Percentiles rank a stretch among this genome's conserved stretches.
These are phyloP conservation scores for Botrytis sinoallii DNA, from an alignment of 2,329 filamentous ascomycete genomes.

Conservation along the genomic window DNA sequence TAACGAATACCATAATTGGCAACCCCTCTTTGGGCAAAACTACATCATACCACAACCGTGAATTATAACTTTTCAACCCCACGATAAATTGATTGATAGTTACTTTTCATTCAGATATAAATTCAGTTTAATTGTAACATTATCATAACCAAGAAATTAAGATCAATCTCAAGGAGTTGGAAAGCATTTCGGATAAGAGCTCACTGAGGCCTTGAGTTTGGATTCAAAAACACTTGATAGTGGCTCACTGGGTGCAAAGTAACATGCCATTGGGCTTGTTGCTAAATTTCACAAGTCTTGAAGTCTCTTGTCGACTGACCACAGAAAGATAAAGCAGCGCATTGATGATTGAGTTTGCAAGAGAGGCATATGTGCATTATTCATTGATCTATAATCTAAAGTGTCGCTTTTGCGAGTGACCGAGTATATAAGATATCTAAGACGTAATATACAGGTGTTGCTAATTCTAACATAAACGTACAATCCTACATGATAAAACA, in stretches of 20 bases:
- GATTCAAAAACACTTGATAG: not conserved
- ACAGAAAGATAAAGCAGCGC: not conserved
- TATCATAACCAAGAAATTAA: not conserved
- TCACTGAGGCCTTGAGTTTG: not conserved
- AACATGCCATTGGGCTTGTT: not conserved
- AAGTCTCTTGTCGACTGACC: not conserved
- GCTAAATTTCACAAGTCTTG: not conserved
- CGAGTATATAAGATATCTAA: slow-evolving; percentile 11
- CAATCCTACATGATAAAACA: slow-evolving; percentile 1
- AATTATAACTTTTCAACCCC: too few species aligned
- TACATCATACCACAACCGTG: not conserved
- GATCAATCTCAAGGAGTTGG: not conserved
- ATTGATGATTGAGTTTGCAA: not conserved
- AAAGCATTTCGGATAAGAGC: not conserved
- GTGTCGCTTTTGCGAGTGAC: slow-evolving; percentile 8
- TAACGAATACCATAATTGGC: not conserved
- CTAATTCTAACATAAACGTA: slow-evolving; percentile 17
- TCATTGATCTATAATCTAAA: slow-evolving; percentile 5
- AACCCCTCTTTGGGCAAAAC: not conserved
- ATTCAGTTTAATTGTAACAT: not conserved
- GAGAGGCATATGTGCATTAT: slow-evolving; percentile 7
- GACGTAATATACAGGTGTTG: slow-evolving; percentile 16
- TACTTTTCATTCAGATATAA: not conserved
- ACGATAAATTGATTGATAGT: not conserved
- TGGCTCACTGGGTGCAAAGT: not conserved